A percentile compares a stretch with the other conserved stretches of the same genome.
Evolutionary conservation across 345 rosid species (phyloP).

Genomic region (Acer negundo): DNA sequence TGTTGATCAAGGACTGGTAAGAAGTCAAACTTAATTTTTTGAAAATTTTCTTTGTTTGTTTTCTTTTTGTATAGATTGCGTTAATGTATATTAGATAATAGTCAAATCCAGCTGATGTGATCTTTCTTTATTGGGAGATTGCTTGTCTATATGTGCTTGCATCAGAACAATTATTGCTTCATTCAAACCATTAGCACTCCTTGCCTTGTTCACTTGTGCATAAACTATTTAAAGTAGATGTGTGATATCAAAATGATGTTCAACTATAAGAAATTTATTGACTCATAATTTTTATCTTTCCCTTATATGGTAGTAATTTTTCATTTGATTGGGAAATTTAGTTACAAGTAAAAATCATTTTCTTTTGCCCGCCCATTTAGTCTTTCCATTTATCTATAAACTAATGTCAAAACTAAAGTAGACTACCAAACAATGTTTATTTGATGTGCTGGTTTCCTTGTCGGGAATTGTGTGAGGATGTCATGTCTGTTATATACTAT

Average conservation of each 20-base stretch:
- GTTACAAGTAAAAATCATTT: neutral
- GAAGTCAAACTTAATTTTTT: constrained; percentile 24
- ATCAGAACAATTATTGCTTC: neutral
- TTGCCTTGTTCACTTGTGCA: neutral
- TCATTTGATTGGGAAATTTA: too few species aligned
- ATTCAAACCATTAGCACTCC: neutral
- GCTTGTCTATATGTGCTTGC: neutral
- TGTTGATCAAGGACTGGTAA: constrained; percentile 78
- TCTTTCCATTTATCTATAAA: neutral
- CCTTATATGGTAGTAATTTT: neutral
- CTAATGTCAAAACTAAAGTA: neutral
- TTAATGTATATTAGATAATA: neutral
- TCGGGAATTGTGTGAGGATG: neutral
- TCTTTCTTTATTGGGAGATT: neutral
- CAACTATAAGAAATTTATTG: neutral
- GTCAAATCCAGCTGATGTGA: neutral
- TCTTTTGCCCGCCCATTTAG: neutral
- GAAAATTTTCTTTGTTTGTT: neutral
- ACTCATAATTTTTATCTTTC: neutral
- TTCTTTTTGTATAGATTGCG: constrained; percentile 5
- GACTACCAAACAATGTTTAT: neutral
- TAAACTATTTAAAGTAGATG: neutral
- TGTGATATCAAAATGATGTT: neutral
- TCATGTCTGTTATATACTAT: neutral
- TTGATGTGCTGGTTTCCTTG: neutral